phyloP scores from a whole-genome alignment of 2,329 filamentous ascomycete species.

The Colletotrichum tabaci region DNA sequence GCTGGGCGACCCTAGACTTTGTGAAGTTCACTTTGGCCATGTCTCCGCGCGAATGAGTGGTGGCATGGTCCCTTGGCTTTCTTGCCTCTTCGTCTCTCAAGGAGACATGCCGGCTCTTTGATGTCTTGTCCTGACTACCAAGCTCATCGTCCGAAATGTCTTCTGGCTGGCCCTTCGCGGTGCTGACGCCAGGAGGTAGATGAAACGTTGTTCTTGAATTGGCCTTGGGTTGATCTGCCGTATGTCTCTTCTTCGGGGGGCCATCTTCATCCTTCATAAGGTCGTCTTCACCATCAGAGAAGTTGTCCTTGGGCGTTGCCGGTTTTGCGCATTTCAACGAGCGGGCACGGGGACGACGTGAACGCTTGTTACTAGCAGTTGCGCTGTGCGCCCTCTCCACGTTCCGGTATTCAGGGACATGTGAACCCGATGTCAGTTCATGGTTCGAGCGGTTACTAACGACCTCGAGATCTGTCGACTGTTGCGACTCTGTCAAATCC shows the following conservation, averaged over 20 bases:
- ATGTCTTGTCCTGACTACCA: conserved; percentile 1
- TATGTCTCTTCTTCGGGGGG: conserved; percentile 4
- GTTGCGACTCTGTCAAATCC: conserved; percentile 30
- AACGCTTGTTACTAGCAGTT: neutral
- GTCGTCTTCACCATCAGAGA: conserved; percentile 8
- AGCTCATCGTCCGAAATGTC: conserved; percentile 18
- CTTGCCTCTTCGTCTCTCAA: conserved; percentile 2
- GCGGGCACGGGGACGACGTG: neutral
- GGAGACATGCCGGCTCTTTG: neutral
- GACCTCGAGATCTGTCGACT: conserved; percentile 21
- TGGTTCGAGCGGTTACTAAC: conserved; percentile 28
- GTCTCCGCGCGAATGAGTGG: conserved; percentile 3
- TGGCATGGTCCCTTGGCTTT: neutral
- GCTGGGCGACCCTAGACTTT: neutral
- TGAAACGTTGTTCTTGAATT: neutral
- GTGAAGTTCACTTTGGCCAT: conserved; percentile 7
- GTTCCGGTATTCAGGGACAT: conserved; percentile 1
- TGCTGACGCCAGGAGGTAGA: neutral
- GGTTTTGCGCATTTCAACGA: neutral
- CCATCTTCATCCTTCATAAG: conserved; percentile 3
- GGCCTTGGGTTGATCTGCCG: neutral
- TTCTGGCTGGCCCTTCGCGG: neutral
- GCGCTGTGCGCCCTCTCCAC: conserved; percentile 18
- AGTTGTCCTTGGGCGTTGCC: neutral
- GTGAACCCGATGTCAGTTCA: neutral